Evolutionary conservation across 495 filamentous ascomycete genomes (phyloP), one percentile per base, ranked within the genome.

Genomic region (Aspergillus mulundensis): DNA sequence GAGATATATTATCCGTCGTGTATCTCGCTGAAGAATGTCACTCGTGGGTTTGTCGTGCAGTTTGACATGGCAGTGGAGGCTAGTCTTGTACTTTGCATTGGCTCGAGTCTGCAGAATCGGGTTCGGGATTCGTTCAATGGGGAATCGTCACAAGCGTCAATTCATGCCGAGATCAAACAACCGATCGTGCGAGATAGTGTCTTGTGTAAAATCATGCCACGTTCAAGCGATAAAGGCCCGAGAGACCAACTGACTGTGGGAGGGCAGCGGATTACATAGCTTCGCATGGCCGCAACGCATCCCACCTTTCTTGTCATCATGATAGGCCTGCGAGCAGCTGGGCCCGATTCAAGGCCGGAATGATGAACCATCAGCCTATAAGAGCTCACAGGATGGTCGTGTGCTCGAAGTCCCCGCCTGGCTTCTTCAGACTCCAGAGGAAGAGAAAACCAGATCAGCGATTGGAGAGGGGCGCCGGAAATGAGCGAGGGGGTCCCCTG

Each of bases 231-330:
- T 16, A 42, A 32, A 20, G 30, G 23, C n/a, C 10, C 32, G 32
- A 42, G 30, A 14, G n/a, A 8, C 10, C 32, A 20, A 28, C 47
- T 23, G 15, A 36, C 36, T 25, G 46, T 41, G 53, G 57, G 48
- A 52, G 23, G 23, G 30, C 42, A 44, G 30, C 21, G 28, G 50
- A 60, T 57, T 63, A 60, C 58, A 63, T 63, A 63, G 47, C 57
- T 56, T 24, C 47, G 43, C 41, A 53, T 44, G 56, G 51, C 55
- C 52, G 54, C 55, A 1, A 59, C 40, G 43, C 36, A 51, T 28
- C 56, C 54, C 57, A 60, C 57, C 54, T 60, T 50, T 58, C 49
- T 20, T 50, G 38, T 21, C 16, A 15, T 28, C 20, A 24, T 55
- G 46, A 54, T 55, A 40, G 45, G 51, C 40, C 28, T 21, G 20